Evolutionary conservation across 2,329 filamentous ascomycete genomes (phyloP), one percentile per base, ranked within the genome.

Genomic region (Aspergillus fumigatus): DNA sequence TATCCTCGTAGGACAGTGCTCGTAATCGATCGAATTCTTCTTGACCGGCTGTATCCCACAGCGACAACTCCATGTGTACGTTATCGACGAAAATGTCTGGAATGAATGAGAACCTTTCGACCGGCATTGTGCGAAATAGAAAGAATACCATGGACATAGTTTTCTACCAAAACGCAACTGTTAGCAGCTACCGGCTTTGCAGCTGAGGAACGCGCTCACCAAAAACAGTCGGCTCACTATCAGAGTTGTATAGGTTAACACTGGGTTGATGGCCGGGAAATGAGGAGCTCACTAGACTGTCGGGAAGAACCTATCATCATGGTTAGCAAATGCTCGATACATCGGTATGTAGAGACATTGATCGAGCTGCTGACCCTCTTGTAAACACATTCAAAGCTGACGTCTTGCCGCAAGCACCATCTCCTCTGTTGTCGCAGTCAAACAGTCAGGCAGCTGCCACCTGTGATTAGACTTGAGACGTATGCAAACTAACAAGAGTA

Each of bases 31-130:
- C 94, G 79, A 97, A 99, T 84, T 99, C 94, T 80, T 99, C 94
- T 78, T 99, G 94, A 26, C 94, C 94, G 41, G 94, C 94, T 0
- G 94, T 99, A 75, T 99, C 94, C 94, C 94, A 99, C 58, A 99
- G 83, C 57, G 93, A 97, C 55, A 99, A 83, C 76, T 99, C 94
- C 74, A 99, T 96, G 77, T 97, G 93, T 52, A 92, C 90, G 71
- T 88, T 92, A 73, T 99, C 94, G 73, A 99, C 94, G 75, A 96
- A 99, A 75, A 99, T 97, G 74, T 99, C 93, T 94, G 49, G 47
- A 47, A 40, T 48, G 55, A 17, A 64, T 70, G 56, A 69, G 67
- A 61, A 51, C 56, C 2, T 21, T 25, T 47, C 23, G 50, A 17
- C 48, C 52, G 27, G n/a, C 40, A 48, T 45, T 49, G 35, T 23